These are phyloP conservation scores for Puccinia coronata DNA, from an alignment of 1,284 basidiomycete genomes.

Conservation along the genomic window DNA sequence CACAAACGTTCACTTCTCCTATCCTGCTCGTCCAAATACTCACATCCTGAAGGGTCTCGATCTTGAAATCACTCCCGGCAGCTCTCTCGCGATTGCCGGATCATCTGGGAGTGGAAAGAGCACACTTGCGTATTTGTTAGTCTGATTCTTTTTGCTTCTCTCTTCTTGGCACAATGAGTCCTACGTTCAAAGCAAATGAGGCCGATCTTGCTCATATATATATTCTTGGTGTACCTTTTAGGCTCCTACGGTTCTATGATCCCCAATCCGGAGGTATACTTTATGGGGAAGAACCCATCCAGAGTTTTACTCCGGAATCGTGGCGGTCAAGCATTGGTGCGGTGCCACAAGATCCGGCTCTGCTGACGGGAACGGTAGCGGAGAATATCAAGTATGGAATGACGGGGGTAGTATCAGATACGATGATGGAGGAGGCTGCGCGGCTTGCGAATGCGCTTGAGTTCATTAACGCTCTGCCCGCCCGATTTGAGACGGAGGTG, in stretches of 20 bases:
- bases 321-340: constrained; percentile 85
- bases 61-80: constrained; percentile 75
- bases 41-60: constrained; percentile 76
- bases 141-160: constrained; percentile 53
- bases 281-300: constrained; percentile 68
- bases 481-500: constrained; percentile 73
- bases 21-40: constrained; percentile 77
- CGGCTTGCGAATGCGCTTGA: constrained; percentile 84
- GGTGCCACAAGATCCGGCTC: constrained; percentile 69
- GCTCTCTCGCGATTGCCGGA: constrained; percentile 77
- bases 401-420: constrained; percentile 67
- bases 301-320: constrained; percentile 75
- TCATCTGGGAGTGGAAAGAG: constrained; percentile 58
- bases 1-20: constrained; percentile 78
- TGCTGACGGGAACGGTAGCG: constrained; percentile 76
- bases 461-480: constrained; percentile 87
- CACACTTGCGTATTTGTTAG: constrained; percentile 66
- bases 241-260: constrained; percentile 90
- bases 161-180: constrained; percentile 29
- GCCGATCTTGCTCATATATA: constrained; percentile 50
- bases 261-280: constrained; percentile 69
- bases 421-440: constrained; percentile 83
- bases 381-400: constrained; percentile 91
- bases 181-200: constrained; percentile 51
- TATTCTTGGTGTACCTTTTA: constrained; percentile 60